Evolutionary conservation across 768 basidiomycete genomes (phyloP), one percentile per base, ranked within the genome.

Genomic region (Crepidotus variabilis): DNA sequence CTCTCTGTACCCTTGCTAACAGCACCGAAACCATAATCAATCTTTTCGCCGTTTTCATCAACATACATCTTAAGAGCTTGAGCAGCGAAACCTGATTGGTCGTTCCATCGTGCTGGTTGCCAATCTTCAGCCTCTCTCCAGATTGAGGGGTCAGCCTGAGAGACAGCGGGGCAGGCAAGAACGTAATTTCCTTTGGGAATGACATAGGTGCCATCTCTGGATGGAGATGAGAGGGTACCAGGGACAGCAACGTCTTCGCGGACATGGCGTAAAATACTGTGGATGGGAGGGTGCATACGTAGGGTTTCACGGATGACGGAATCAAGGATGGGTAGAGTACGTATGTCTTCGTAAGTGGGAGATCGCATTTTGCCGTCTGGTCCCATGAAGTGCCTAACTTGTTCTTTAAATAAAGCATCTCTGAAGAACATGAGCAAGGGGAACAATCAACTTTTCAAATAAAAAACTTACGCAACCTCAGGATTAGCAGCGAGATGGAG

Each of bases 1-100:
- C 88, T 92, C 56, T 95, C 92, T 6, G 95, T 98, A 50, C 95
- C 95, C 75, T 98, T 98, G 76, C 88, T 92, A 51, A 99, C 90
- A 58, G 87, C 84, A 52, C 97, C 97, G 70, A 92, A 99, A 1
- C 97, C 97, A 65, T 88, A 99, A 71, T 99, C 97, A 58, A 98
- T 78, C 77, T 94, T 94, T 71, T 96, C 92, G 55, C 92, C 89
- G 32, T 72, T 71, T 63, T 86, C 86, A 63, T 90, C 90, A 39
- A 75, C 71, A 65, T 97, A 94, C 61, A 81, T 78, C 64, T 83
- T 84, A 65, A 84, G 84, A 14, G 93, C 93, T 67, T 85, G 79
- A 22, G 86, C 86, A 2, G 92, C 93, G 43, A 89, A 80, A 64
- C 92, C 94, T 57, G 88, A 83, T 20, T 84, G 80, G 63, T 97